These are phyloP conservation scores for Cladophialophora bantiana DNA, from an alignment of 2,329 filamentous ascomycete species.

Conservation along the genomic window DNA sequence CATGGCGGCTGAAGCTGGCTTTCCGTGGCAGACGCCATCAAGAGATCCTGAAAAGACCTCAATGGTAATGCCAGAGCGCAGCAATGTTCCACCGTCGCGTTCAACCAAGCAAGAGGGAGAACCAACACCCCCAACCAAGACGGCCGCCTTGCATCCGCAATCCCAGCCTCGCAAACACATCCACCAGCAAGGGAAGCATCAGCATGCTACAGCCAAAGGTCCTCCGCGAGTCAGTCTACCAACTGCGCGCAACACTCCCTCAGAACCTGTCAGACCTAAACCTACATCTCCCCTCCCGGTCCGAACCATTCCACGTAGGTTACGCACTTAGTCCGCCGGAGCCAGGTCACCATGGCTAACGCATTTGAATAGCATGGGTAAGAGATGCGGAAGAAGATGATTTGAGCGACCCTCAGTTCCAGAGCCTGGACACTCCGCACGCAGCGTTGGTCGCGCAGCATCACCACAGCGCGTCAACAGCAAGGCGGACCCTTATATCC, in stretches of 20 bases:
- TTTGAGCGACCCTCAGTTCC: constrained; percentile 46
- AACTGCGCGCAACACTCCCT: background rate
- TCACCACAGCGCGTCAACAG: constrained; percentile 51
- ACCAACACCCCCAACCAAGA: constrained; percentile 10
- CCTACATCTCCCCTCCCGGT: constrained; percentile 29
- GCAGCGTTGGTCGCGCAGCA: constrained; percentile 56
- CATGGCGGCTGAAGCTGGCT: constrained; percentile 34
- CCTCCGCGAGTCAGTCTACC: constrained; percentile 18
- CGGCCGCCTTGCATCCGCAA: constrained; percentile 1
- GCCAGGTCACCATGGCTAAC: background rate
- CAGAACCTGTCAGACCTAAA: constrained; percentile 19
- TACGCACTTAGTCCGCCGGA: background rate
- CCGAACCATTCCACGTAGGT: constrained; percentile 35
- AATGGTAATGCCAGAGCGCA: constrained; percentile 4
- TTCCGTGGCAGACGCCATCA: constrained; percentile 36
- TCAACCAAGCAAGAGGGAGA: background rate
- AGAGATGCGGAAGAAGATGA: constrained; percentile 52
- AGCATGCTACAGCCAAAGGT: constrained; percentile 21
- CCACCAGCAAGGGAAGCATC: constrained; percentile 23
- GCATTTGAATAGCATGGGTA: constrained; percentile 47
- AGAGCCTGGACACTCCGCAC: constrained; percentile 47
- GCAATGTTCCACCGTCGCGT: background rate
- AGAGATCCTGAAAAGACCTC: constrained; percentile 34
- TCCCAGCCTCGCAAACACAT: constrained; percentile 21
- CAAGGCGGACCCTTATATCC: constrained; percentile 38